Base-by-base conservation (phyloP, 1,284 basidiomycete genomes). In the Agaricales sp. region DNA sequence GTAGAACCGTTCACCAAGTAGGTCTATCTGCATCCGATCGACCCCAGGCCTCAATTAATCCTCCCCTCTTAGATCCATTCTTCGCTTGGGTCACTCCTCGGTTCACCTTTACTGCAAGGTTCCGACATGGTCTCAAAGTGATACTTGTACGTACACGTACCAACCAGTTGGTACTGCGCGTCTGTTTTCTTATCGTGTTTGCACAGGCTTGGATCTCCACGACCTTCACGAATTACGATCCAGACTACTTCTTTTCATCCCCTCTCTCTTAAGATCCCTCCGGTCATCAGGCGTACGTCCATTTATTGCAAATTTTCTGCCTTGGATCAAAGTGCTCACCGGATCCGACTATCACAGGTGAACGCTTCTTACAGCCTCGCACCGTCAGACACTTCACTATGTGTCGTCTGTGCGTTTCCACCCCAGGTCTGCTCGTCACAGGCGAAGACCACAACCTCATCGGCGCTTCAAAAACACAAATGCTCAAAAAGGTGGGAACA, bases 221-320 rank as follows among this genome's bases (percentile, higher is more conserved):
- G 75, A 87, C 68, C 68, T 87, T 57, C 67, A 82, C 55, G 73
- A 85, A 58, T 61, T 86, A 55, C 70, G 78, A 38, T 72, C 78
- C 39, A 74, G 78, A 45, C 76, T 77, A 38, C 68, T 86, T n/a
- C 55, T 75, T 23, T 80, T 84, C 61, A 71, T 85, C 37, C 82
- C 85, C 57, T 71, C 78, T 53, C 66, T 85, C 35, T 61, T 82
- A 39, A 73, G 76, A 53, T 70, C 73, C 3, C 70, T 87, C 48
- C 74, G 77, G 43, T 69, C 75, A 4, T 72, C 73, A 51, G 82
- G 81, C 55, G 82, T 87, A 59, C 54, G 76, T 61, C 47, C 50
- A 26, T 38, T 35, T 46, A 46, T 47, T 45, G 14, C 25, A 47
- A 23, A 49, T 30, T 48, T 13, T 22, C 48, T 50, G 35, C 46